A percentile compares a stretch with the other conserved stretches of the same genome.
Conservation (phyloP, 140 eudicot genomes). For the Cichorium intybus region DNA sequence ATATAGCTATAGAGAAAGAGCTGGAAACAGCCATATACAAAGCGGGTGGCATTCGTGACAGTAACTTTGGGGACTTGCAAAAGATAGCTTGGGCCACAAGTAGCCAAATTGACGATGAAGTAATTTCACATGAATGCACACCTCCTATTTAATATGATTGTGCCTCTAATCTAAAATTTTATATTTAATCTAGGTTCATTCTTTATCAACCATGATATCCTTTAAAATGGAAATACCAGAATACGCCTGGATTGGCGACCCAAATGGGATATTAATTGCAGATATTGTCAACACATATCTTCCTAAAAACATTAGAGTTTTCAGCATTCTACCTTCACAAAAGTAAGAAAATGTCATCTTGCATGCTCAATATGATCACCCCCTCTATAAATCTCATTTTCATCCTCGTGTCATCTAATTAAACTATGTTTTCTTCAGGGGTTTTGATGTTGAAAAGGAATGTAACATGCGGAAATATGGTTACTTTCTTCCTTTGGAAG, state of each 20-base stretch:
- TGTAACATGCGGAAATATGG: constrained; percentile 82
- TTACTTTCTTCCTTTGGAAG: constrained; percentile 88
- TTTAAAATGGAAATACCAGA: constrained; percentile 95
- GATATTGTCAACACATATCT: constrained; percentile 60
- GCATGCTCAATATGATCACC: neutral
- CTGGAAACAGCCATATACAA: constrained; percentile 69
- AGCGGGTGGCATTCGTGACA: constrained; percentile 87
- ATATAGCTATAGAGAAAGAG: constrained; percentile 81
- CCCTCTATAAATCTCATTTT: neutral
- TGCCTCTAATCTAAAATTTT: too few relatives aligned
- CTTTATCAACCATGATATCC: constrained; percentile 90
- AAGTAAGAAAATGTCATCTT: constrained; percentile 38
- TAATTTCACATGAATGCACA: constrained; percentile 43
- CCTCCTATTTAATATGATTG: neutral
- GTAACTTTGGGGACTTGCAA: constrained; percentile 78
- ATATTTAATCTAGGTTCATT: constrained; percentile 64
- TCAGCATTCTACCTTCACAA: constrained; percentile 83
- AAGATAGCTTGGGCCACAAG: constrained; percentile 91
- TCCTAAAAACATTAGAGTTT: constrained; percentile 74
- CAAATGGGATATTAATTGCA: constrained; percentile 76
- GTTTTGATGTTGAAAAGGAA: constrained; percentile 90
- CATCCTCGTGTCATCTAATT: constrained; percentile 9
- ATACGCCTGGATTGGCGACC: constrained; percentile 75
- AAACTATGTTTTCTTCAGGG: constrained; percentile 41
- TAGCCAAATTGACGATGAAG: constrained; percentile 96